Base-by-base conservation (phyloP, 805 yeast species). In the Lipomyces lipofer region DNA sequence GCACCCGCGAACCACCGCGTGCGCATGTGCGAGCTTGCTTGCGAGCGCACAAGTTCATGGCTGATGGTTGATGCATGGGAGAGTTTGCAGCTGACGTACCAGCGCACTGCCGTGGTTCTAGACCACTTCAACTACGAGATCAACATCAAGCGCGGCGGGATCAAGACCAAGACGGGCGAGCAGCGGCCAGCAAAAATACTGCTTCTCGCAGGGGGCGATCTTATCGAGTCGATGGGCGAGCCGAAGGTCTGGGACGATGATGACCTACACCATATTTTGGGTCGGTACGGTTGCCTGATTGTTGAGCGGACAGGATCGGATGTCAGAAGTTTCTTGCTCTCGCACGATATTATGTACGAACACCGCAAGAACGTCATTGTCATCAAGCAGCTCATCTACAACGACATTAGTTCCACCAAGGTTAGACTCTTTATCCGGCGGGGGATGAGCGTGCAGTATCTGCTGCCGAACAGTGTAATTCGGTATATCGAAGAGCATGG, bases 31-130 rank as follows among this genome's bases (percentile, higher is more conserved):
- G 99, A 94, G 69, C 77, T 94, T 67, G 98, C 97, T 0, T 91
- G 99, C 71, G 99, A 94, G 68, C 78, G 99, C 66, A 94, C 99
- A 0, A 84, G 94, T 3, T 84, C 92, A 25, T 94, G 99, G 99
- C 77, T 94, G 36, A 94, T 94, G 99, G 99, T 94, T 27, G 99
- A 94, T 70, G 97, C 98, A 0, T 94, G 99, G 99, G 99, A 94
- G 73, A 85, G 95, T 2, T 75, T 94, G 56, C 99, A 94, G 71
- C 87, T 88, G 0, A 78, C 83, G 43, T 94, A 94, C 70, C 89
- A 96, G 25, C 79, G 99, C 63, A 94, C 99, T 0, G 97, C 98
- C 1, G 79, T 89, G 51, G 99, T 94, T 4, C 77, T 94, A 67
- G 99, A 94, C 69, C 99, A 94, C 71, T 94, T 94, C 73, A 92